Evolutionary conservation across 352 stramenopile genomes (phyloP).

Genomic region (Phytopythium delawarense): DNA sequence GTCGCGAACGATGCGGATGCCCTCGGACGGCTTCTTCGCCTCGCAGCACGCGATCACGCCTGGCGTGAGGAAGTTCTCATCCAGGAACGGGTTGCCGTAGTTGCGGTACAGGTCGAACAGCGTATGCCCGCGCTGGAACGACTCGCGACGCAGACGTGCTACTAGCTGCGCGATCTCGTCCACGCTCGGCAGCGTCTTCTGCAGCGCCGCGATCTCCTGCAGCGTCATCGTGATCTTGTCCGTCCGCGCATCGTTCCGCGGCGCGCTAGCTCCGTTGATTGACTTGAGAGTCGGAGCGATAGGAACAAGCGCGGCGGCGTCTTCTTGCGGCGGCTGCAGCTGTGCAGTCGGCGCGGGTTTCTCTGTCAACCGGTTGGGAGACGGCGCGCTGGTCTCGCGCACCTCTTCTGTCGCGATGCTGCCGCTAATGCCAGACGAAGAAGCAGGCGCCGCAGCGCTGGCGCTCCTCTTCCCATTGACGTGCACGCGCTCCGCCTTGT

Average conservation of each 20-base stretch:
- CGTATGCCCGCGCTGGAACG: slow-evolving; percentile 70
- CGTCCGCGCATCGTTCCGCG: slow-evolving; percentile 4
- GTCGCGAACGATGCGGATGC: slow-evolving; percentile 75
- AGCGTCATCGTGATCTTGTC: slow-evolving; percentile 74
- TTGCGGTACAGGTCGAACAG: slow-evolving; percentile 86
- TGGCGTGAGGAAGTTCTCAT: slow-evolving; percentile 77
- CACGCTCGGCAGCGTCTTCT: slow-evolving; percentile 70
- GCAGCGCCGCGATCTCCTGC: slow-evolving; percentile 64
- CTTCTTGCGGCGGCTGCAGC: background rate
- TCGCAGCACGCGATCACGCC: slow-evolving; percentile 79
- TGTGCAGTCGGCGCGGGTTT: background rate
- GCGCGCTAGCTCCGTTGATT: background rate
- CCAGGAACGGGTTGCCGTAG: slow-evolving; percentile 80
- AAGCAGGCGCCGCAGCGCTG: background rate
- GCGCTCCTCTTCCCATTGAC: slow-evolving; percentile 12
- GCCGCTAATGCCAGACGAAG: background rate
- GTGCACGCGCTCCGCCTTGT: background rate
- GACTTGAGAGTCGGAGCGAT: background rate
- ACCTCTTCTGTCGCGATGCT: background rate
- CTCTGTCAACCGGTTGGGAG: background rate
- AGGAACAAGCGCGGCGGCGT: background rate
- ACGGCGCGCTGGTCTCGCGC: background rate
- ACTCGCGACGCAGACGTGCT: slow-evolving; percentile 54
- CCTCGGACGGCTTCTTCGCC: slow-evolving; percentile 63
- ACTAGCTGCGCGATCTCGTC: slow-evolving; percentile 60